Evolutionary conservation across 192 early-diverging fungal genomes (phyloP).

Genomic region (Radiomyces spectabilis): DNA sequence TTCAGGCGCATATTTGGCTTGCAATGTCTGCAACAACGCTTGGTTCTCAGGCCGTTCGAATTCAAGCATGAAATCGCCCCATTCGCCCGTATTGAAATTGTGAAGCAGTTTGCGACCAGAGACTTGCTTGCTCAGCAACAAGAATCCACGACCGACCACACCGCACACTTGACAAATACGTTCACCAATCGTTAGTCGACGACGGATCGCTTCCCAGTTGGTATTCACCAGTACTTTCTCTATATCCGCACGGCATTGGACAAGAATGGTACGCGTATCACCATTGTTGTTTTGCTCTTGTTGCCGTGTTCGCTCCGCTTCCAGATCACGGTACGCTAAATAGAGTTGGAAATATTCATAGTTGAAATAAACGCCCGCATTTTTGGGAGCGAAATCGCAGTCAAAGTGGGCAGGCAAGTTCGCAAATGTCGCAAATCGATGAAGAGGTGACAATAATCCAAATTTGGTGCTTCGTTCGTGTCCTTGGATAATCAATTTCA

Average conservation of each 20-base stretch:
- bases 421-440: conserved; percentile 21
- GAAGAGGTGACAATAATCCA: conserved; percentile 10
- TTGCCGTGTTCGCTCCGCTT: conserved; percentile 5
- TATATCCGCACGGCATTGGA: conserved; percentile 26
- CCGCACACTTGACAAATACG: conserved; percentile 21
- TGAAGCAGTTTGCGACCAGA: conserved; percentile 29
- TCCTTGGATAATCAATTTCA: conserved; percentile 19
- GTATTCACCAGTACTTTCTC: conserved; percentile 22
- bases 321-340: conserved; percentile 23
- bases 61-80: conserved; percentile 22
- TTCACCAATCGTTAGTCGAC: conserved; percentile 33
- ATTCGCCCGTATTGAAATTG: conserved; percentile 28
- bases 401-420: conserved; percentile 25
- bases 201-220: conserved; percentile 31
- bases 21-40: conserved; percentile 7
- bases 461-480: conserved; percentile 9
- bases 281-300: not conserved
- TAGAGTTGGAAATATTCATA: conserved; percentile 31
- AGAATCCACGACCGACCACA: conserved; percentile 20
- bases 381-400: conserved; percentile 29
- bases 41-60: conserved; percentile 17
- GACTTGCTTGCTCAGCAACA: conserved; percentile 20
- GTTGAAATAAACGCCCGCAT: conserved; percentile 29
- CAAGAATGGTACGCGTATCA: conserved; percentile 11
- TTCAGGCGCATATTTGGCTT: conserved; percentile 17